Conservation (phyloP, 768 basidiomycete genomes). For the Pleurotus eryngii region DNA sequence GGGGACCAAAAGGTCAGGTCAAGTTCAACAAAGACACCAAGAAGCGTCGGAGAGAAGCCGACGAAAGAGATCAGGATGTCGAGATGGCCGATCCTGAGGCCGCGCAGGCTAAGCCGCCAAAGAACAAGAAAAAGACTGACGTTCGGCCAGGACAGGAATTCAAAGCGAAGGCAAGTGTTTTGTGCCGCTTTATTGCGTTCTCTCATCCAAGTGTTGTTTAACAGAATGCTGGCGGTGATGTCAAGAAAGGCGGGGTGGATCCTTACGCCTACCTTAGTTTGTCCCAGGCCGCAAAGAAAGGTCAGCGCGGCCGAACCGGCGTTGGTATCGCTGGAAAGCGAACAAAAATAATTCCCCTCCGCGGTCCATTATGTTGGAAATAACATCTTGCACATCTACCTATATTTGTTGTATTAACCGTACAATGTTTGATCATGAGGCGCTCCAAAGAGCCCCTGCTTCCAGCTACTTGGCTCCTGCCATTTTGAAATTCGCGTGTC, state of each 20-base stretch:
- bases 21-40: slow-evolving; percentile 98
- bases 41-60: slow-evolving; percentile 75
- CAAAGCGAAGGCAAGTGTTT: slow-evolving; percentile 80
- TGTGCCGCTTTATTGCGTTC: slow-evolving; percentile 2
- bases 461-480: slow-evolving; percentile 70
- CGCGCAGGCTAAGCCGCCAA: slow-evolving; percentile 38
- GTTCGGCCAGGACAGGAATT: slow-evolving; percentile 78
- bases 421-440: slow-evolving; percentile 73
- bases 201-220: background rate
- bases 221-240: slow-evolving; percentile 92
- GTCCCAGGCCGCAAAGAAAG: slow-evolving; percentile 76
- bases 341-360: slow-evolving; percentile 5
- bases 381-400: slow-evolving; percentile 5
- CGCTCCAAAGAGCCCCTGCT: slow-evolving; percentile 63
- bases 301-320: slow-evolving; percentile 31
- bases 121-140: slow-evolving; percentile 52
- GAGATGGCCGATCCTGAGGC: slow-evolving; percentile 75
- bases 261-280: slow-evolving; percentile 92
- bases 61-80: slow-evolving; percentile 57
- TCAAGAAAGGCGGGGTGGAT: slow-evolving; percentile 83
- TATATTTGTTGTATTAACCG: slow-evolving; percentile 36
- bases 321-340: slow-evolving; percentile 66
- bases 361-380: background rate
- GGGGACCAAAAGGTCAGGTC: slow-evolving; percentile 78
- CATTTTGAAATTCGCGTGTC: slow-evolving; percentile 35